Base-by-base conservation (phyloP, 2,329 filamentous ascomycete genomes). In the Elsinoe arachidis region DNA sequence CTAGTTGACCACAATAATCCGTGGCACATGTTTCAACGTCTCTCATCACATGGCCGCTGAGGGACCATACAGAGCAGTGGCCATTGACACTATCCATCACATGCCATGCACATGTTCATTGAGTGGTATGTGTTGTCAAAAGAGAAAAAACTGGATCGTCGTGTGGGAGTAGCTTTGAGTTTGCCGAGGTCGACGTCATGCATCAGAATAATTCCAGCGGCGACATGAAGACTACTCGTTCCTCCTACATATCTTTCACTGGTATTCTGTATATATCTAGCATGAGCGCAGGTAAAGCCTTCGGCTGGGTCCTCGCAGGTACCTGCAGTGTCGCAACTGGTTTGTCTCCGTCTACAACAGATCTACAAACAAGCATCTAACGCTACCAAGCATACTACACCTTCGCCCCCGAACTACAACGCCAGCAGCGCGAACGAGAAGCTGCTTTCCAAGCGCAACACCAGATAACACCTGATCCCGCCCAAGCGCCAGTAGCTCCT, bases 341-440 rank as follows among this genome's bases (percentile, higher is more conserved):
- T 56, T 38, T 10, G 10, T 30, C 14, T 23, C 5, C 21, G n/a
- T 23, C 30, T 11, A n/a, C 21, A n/a, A 21, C 5, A 17, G 10
- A 5, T n/a, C 3, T 11, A 3, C 15, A 14, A 35, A n/a, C 5
- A 2, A 35, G 2, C n/a, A 17, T n/a, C 33, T 46, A 33, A 43
- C 17, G 33, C 21, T 47, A 10, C 30, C 15, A 46, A 67, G 67
- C 65, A 37, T 66, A 67, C 49, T 61, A 62, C 5, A 63, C 67
- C 5, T 62, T 67, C 9, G 64, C 65, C 54, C 68, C 68, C 30
- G 68, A 64, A 33, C 56, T 69, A 1, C 58, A 67, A 44, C 60
- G 63, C 37, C 62, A 66, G 56, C 58, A 63, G 19, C 62, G 63
- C 34, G 62, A 64, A 46, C 61, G 63, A 49, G 61, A 59, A n/a